A percentile compares a stretch with the other conserved stretches of the same genome.
These are phyloP conservation scores for Vaccinium myrtillus DNA, from an alignment of 148 eudicot species.

Conservation along the genomic window DNA sequence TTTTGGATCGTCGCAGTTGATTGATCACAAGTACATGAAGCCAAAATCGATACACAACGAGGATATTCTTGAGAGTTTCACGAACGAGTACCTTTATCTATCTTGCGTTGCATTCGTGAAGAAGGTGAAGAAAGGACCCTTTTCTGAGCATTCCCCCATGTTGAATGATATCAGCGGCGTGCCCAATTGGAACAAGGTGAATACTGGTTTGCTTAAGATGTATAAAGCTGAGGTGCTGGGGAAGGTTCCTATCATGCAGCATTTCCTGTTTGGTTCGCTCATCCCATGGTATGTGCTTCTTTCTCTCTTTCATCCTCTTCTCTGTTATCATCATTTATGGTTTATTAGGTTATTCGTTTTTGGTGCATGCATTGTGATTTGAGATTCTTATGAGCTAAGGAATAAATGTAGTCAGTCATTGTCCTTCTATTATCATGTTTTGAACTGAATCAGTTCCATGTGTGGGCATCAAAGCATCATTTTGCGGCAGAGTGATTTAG, in stretches of 20 bases:
- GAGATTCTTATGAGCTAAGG: not conserved
- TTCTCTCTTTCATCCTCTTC: not conserved
- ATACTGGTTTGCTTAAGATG: slow-evolving; percentile 94
- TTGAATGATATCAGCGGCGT: slow-evolving; percentile 94
- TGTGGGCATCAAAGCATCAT: not conserved
- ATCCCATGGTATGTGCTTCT: slow-evolving; percentile 66
- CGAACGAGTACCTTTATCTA: slow-evolving; percentile 72
- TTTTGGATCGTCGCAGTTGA: slow-evolving; percentile 85
- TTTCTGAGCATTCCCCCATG: slow-evolving; percentile 93
- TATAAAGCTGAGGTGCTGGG: slow-evolving; percentile 86
- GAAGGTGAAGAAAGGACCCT: slow-evolving; percentile 88
- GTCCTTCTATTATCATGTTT: not conserved
- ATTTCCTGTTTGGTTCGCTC: slow-evolving; percentile 85
- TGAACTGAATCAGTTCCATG: not conserved
- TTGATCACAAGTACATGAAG: slow-evolving; percentile 96
- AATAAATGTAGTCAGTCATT: not conserved
- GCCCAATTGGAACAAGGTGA: slow-evolving; percentile 86
- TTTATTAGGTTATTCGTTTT: not conserved
- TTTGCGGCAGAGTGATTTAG: not conserved
- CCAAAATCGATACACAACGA: slow-evolving; percentile 91
- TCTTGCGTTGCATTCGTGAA: slow-evolving; percentile 63
- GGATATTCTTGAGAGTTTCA: slow-evolving; percentile 82
- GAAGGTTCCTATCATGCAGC: slow-evolving; percentile 94
- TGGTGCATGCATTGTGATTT: not conserved
- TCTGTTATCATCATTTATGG: not conserved